These are phyloP conservation scores for Eimeria acervulina DNA, from an alignment of 169 alveolate genomes.

Conservation along the genomic window DNA sequence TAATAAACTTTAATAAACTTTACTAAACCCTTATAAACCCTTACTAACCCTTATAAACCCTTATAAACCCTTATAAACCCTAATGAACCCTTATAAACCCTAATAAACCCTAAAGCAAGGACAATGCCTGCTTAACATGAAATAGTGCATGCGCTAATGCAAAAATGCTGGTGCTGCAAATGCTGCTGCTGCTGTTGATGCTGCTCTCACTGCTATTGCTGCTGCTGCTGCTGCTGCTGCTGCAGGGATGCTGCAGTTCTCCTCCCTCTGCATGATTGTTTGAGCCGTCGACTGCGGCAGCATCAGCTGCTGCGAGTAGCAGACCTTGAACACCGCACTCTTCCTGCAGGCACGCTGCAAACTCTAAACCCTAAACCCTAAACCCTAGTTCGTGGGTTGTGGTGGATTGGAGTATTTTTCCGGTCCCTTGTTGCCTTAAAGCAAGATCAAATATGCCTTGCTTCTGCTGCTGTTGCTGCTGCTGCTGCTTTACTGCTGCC, in stretches of 20 bases:
- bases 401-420: background rate
- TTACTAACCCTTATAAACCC: too few species aligned
- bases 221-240: slow-evolving; percentile 72
- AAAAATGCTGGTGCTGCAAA: background rate
- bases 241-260: slow-evolving; percentile 91
- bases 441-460: background rate
- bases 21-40: too few species aligned
- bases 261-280: slow-evolving; percentile 89
- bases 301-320: slow-evolving; percentile 88
- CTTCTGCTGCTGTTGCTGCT: slow-evolving; percentile 18
- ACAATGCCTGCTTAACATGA: background rate
- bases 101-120: too few species aligned
- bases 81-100: too few species aligned
- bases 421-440: background rate
- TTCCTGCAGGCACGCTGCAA: slow-evolving; percentile 37
- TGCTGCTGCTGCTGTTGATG: slow-evolving; percentile 1
- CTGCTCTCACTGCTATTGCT: slow-evolving; percentile 27
- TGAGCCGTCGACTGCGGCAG: slow-evolving; percentile 86
- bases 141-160: background rate
- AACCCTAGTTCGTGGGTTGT: background rate
- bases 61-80: too few species aligned
- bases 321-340: slow-evolving; percentile 86
- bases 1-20: background rate
- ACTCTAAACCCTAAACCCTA: slow-evolving; percentile 45
- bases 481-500: background rate